A percentile compares a stretch with the other conserved stretches of the same genome.
Conservation (phyloP, 169 alveolate genomes). For the Pseudocohnilembus persalinus region DNA sequence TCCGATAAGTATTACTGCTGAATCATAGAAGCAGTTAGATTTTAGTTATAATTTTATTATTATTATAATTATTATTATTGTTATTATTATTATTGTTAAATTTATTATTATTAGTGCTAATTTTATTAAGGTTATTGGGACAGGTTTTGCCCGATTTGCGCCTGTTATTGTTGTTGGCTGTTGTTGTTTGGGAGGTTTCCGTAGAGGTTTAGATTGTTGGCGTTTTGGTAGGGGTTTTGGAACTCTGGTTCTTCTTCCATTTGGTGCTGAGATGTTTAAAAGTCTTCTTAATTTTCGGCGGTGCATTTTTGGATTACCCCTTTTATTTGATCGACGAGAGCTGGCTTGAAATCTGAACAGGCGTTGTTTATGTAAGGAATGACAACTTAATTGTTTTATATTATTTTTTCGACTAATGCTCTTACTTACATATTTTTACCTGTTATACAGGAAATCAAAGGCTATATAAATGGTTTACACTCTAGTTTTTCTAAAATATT, state of each 20-base stretch:
- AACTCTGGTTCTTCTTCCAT: neutral
- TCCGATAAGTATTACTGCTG: neutral
- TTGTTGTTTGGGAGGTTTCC: neutral
- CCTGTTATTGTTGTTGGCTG: neutral
- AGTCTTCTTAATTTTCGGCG: neutral
- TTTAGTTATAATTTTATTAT: too few species aligned
- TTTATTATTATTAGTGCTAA: neutral
- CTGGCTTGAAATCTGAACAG: conserved; percentile 15
- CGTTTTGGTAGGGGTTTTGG: neutral
- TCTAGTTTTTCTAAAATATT: neutral
- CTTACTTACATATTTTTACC: conserved; percentile 15
- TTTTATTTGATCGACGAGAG: neutral
- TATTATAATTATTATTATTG: neutral
- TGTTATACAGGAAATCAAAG: conserved; percentile 1
- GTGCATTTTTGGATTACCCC: conserved; percentile 1
- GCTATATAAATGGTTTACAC: neutral
- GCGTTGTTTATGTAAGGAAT: neutral
- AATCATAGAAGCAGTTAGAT: too few species aligned
- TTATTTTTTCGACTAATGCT: neutral
- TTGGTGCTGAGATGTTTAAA: neutral
- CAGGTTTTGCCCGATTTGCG: neutral
- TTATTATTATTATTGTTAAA: neutral
- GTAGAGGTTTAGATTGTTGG: neutral
- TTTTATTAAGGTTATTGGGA: neutral
- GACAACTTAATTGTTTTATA: neutral